These are phyloP conservation scores for Papilionanthe hybrid DNA, from an alignment of 116 monocot species.

Conservation along the genomic window DNA sequence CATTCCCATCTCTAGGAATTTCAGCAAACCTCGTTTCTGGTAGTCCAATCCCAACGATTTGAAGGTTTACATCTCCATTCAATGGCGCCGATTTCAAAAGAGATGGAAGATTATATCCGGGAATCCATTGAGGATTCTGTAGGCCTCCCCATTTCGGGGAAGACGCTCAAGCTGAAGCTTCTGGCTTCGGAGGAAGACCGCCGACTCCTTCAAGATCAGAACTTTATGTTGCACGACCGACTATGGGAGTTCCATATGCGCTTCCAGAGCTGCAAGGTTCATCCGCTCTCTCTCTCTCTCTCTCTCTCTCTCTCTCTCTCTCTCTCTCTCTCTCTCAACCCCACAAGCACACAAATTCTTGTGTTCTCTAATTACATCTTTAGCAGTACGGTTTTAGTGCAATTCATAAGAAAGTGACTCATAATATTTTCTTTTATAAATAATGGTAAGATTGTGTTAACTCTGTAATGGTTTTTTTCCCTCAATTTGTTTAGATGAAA, in stretches of 20 bases:
- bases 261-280: conserved; percentile 44
- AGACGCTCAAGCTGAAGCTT: conserved; percentile 57
- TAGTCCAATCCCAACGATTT: too few relatives aligned
- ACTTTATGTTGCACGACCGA: conserved; percentile 53
- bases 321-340: too few relatives aligned
- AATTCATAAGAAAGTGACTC: background rate
- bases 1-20: background rate
- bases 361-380: background rate
- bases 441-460: background rate
- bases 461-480: background rate
- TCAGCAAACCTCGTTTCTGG: background rate
- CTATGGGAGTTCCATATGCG: conserved; percentile 35
- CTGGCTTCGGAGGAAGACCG: conserved; percentile 57
- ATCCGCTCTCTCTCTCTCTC: background rate
- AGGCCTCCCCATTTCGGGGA: conserved; percentile 46
- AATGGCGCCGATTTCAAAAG: conserved; percentile 36
- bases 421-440: background rate
- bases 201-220: conserved; percentile 65
- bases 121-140: conserved; percentile 65
- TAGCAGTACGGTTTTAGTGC: background rate
- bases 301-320: too few relatives aligned
- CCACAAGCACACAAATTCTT: background rate
- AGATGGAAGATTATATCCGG: conserved; percentile 59
- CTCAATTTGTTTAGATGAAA: background rate
- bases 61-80: too few relatives aligned